Evolutionary conservation across 352 stramenopile species (phyloP).

Genomic region (Globisporangium cylindrosporum): DNA sequence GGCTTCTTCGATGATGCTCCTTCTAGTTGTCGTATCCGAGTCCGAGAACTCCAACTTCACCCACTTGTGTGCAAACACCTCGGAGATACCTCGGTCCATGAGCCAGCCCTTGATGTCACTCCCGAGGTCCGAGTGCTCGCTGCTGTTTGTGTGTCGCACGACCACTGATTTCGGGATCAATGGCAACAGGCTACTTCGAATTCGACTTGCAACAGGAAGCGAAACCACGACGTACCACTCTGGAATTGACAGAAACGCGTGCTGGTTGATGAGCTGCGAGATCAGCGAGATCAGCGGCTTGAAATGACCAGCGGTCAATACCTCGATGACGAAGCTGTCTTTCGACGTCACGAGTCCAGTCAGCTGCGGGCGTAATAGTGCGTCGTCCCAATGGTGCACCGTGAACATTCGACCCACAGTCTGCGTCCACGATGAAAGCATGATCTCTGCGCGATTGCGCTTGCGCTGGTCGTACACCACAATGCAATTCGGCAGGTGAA

Average conservation of each 20-base stretch:
- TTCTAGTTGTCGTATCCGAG: neutral
- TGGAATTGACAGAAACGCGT: slow-evolving; percentile 43
- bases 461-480: slow-evolving; percentile 12
- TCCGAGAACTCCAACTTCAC: slow-evolving; percentile 10
- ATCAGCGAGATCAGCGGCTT: slow-evolving; percentile 35
- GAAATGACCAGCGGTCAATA: slow-evolving; percentile 27
- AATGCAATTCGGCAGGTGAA: slow-evolving; percentile 12
- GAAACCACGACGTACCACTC: slow-evolving; percentile 47
- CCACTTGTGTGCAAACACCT: slow-evolving; percentile 17
- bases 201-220: slow-evolving; percentile 23
- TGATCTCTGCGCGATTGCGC: neutral
- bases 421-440: slow-evolving; percentile 12
- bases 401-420: slow-evolving; percentile 7
- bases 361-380: slow-evolving; percentile 16
- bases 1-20: neutral
- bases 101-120: slow-evolving; percentile 5
- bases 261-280: slow-evolving; percentile 50
- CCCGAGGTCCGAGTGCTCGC: neutral
- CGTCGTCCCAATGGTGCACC: slow-evolving; percentile 13
- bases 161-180: slow-evolving; percentile 22
- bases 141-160: slow-evolving; percentile 8
- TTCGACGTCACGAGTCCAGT: slow-evolving; percentile 29
- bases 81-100: slow-evolving; percentile 19
- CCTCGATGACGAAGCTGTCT: slow-evolving; percentile 38
- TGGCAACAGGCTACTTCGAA: slow-evolving; percentile 31